Conservation (phyloP, 1,284 basidiomycete genomes). For the Marasmius sp. region DNA sequence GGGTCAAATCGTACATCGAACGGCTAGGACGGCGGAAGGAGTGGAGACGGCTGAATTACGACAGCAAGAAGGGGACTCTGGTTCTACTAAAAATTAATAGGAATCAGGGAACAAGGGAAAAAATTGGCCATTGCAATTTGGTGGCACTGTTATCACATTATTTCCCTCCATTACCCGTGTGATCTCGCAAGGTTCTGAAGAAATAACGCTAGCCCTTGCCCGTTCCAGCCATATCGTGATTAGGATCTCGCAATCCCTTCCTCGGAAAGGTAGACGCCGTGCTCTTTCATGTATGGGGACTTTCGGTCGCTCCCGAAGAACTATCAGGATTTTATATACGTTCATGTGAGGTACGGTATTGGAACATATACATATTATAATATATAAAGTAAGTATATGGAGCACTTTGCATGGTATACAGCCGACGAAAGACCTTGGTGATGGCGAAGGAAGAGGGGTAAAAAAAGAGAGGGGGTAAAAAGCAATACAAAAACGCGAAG, state of each 20-base stretch:
- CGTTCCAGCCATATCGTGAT: neutral
- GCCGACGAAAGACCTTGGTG: neutral
- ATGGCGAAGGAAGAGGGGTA: neutral
- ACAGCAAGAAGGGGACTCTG: no score
- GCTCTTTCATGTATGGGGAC: no score
- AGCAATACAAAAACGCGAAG: neutral
- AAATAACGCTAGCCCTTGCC: neutral
- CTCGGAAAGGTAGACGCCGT: neutral
- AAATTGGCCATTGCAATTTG: neutral
- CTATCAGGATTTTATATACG: no score
- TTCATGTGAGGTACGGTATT: neutral
- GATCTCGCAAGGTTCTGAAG: neutral
- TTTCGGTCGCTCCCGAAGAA: no score
- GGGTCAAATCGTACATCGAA: no score
- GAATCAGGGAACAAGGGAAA: neutral
- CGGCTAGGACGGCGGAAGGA: no score
- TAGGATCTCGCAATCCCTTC: neutral
- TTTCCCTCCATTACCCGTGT: neutral
- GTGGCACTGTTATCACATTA: neutral
- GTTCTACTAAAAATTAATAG: neutral
- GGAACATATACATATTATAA: constrained; percentile 10
- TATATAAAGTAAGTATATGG: constrained; percentile 6
- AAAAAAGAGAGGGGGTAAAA: neutral
- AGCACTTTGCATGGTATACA: constrained; percentile 10
- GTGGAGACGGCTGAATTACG: no score